Evolutionary conservation across 192 early-diverging fungal species (phyloP).

Genomic region (Rhizoclosmatium globosum): DNA sequence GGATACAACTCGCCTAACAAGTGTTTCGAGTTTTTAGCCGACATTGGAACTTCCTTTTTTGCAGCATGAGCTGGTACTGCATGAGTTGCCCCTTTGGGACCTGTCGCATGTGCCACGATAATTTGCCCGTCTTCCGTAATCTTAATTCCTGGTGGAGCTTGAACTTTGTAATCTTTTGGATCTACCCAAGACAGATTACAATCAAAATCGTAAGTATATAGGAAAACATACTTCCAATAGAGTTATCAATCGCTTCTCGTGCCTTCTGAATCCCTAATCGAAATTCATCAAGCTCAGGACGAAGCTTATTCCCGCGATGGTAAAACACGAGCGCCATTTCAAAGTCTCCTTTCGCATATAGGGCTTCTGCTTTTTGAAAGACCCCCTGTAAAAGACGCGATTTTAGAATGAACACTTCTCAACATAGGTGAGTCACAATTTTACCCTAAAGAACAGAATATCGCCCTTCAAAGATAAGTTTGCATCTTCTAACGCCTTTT

Average conservation of each 20-base stretch:
- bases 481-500: constrained; percentile 57
- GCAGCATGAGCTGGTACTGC: not conserved
- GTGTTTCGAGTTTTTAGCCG: constrained; percentile 36
- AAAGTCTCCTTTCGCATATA: constrained; percentile 63
- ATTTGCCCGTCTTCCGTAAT: constrained; percentile 13
- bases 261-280: constrained; percentile 64
- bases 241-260: constrained; percentile 63
- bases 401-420: not conserved
- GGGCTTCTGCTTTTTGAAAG: constrained; percentile 62
- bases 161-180: constrained; percentile 57
- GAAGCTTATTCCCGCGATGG: constrained; percentile 65
- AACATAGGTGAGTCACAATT: not conserved
- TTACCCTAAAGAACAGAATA: constrained; percentile 48
- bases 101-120: not conserved
- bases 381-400: constrained; percentile 44
- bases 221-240: constrained; percentile 52
- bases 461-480: constrained; percentile 53
- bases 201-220: not conserved
- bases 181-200: constrained; percentile 23
- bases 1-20: constrained; percentile 51
- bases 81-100: not conserved
- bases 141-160: constrained; percentile 45
- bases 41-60: constrained; percentile 12
- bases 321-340: constrained; percentile 64
- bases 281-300: constrained; percentile 62